These are phyloP conservation scores for Podospora conica DNA, from an alignment of 495 filamentous ascomycete genomes.

Conservation along the genomic window DNA sequence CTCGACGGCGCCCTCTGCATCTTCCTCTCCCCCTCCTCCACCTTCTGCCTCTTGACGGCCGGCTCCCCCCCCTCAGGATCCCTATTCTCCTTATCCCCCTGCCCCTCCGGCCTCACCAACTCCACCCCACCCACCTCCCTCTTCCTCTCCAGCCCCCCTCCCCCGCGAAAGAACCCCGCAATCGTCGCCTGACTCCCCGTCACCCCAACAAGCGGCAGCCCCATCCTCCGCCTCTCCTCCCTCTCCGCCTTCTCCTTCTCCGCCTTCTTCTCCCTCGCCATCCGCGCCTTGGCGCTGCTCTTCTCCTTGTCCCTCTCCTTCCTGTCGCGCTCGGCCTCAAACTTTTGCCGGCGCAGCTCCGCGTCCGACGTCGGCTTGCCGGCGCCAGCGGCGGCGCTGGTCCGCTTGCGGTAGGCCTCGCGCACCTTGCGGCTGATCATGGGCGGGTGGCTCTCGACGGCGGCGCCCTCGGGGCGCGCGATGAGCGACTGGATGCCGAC, in stretches of 20 bases:
- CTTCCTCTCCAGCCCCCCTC: slow-evolving; percentile 25
- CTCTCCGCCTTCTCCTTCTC: slow-evolving; percentile 32
- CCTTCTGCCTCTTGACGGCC: neutral
- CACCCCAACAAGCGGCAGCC: slow-evolving; percentile 35
- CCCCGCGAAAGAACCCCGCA: slow-evolving; percentile 31
- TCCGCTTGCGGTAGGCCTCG: slow-evolving; percentile 33
- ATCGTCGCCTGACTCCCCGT: slow-evolving; percentile 42
- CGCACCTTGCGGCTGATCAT: slow-evolving; percentile 44
- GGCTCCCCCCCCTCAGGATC: neutral
- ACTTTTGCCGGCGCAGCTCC: slow-evolving; percentile 35
- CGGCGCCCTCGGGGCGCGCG: slow-evolving; percentile 6
- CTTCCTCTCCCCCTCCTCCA: neutral
- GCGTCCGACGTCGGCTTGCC: slow-evolving; percentile 25
- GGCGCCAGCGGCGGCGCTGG: slow-evolving; percentile 17
- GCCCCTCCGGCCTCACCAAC: neutral
- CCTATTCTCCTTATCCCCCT: slow-evolving; percentile 6
- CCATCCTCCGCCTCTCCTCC: slow-evolving; percentile 35
- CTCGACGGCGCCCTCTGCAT: neutral
- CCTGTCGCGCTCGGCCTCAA: slow-evolving; percentile 41
- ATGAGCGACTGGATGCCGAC: slow-evolving; percentile 21
- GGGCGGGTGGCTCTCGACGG: slow-evolving; percentile 17
- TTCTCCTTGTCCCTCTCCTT: slow-evolving; percentile 42
- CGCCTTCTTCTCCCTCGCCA: slow-evolving; percentile 38
- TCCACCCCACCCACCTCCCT: slow-evolving; percentile 9
- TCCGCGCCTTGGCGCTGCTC: slow-evolving; percentile 28